Conservation (phyloP, 306 rosid genomes). For the Alnus rubra region DNA sequence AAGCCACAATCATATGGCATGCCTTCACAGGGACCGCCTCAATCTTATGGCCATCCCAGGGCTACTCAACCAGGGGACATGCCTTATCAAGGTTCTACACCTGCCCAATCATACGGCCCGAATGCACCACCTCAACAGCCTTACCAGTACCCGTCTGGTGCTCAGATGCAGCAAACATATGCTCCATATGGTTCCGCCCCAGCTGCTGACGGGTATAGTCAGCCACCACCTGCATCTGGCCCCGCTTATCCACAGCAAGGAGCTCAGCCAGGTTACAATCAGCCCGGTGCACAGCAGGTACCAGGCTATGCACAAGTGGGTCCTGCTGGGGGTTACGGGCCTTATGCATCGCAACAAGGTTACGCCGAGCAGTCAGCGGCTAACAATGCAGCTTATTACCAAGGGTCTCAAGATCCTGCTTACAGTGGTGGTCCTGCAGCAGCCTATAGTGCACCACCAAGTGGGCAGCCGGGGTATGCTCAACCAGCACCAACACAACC, state of each 20-base stretch:
- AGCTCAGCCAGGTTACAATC: constrained; percentile 66
- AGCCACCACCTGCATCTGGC: constrained; percentile 61
- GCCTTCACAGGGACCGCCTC: constrained; percentile 78
- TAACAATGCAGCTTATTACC: constrained; percentile 67
- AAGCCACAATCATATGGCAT: constrained; percentile 74
- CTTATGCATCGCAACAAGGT: constrained; percentile 77
- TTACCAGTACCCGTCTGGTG: constrained; percentile 70
- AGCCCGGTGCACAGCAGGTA: constrained; percentile 64
- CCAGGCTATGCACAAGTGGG: constrained; percentile 63
- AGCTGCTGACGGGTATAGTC: constrained; percentile 67
- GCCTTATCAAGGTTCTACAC: constrained; percentile 66
- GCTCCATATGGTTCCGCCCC: constrained; percentile 72
- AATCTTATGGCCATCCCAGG: constrained; percentile 80
- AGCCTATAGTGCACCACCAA: constrained; percentile 59
- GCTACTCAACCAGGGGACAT: constrained; percentile 74
- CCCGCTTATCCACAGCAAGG: constrained; percentile 65
- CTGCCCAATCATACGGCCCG: constrained; percentile 67
- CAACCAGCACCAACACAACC: constrained; percentile 72
- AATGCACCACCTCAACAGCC: constrained; percentile 70
- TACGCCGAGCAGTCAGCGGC: constrained; percentile 80
- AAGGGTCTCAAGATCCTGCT: constrained; percentile 74
- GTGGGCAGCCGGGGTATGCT: constrained; percentile 63
- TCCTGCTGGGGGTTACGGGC: constrained; percentile 62
- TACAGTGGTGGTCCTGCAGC: constrained; percentile 52
- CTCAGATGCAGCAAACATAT: constrained; percentile 60